phyloP scores from a whole-genome alignment of 2,329 filamentous ascomycete species.

The Colletotrichum falcatum region DNA sequence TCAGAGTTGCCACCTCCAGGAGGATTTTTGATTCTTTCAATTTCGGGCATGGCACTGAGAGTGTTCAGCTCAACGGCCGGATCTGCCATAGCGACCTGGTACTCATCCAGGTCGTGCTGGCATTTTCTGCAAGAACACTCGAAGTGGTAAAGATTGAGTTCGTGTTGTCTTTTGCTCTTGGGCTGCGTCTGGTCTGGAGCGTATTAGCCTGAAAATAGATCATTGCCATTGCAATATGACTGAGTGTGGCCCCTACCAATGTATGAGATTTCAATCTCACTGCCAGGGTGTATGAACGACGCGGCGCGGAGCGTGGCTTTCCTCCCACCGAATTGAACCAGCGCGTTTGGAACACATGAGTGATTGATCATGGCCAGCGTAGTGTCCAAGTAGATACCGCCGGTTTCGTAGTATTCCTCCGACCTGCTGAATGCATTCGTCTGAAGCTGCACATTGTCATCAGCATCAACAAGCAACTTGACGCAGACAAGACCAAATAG shows the following conservation, averaged over 20 bases:
- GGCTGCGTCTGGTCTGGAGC: slow-evolving; percentile 61
- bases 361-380: slow-evolving; percentile 71
- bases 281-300: slow-evolving; percentile 59
- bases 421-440: slow-evolving; percentile 71
- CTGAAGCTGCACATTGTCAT: slow-evolving; percentile 60
- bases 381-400: slow-evolving; percentile 68
- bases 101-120: slow-evolving; percentile 63
- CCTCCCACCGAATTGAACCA: slow-evolving; percentile 66
- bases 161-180: slow-evolving; percentile 55
- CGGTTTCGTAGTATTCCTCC: slow-evolving; percentile 60
- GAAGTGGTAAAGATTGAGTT: slow-evolving; percentile 64
- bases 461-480: slow-evolving; percentile 22
- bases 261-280: slow-evolving; percentile 73
- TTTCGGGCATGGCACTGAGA: slow-evolving; percentile 58
- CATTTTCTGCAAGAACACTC: slow-evolving; percentile 64
- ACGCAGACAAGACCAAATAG: not conserved
- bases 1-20: slow-evolving; percentile 8
- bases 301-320: slow-evolving; percentile 64
- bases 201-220: not conserved
- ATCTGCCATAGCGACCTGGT: slow-evolving; percentile 59
- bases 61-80: slow-evolving; percentile 58
- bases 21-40: slow-evolving; percentile 40
- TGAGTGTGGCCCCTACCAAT: slow-evolving; percentile 58
- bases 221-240: not conserved
- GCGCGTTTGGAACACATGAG: slow-evolving; percentile 70